These are phyloP conservation scores for Pyrus pyrifolia DNA, from an alignment of 306 rosid genomes.

Conservation along the genomic window DNA sequence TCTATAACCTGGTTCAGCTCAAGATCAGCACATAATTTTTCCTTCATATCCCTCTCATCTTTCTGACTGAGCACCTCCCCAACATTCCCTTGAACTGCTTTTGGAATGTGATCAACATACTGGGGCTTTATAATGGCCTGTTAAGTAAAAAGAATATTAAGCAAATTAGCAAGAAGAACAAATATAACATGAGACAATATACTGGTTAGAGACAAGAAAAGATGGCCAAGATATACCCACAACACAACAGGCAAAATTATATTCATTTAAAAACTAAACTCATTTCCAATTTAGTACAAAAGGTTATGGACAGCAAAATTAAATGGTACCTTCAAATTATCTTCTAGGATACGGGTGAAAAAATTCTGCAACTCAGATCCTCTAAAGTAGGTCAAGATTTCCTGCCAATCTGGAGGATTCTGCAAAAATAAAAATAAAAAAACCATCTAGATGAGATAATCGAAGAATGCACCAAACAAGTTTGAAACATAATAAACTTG, in stretches of 20 bases:
- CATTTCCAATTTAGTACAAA: not conserved
- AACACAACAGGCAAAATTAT: not conserved
- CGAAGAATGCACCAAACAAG: not conserved
- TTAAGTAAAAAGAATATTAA: slow-evolving; percentile 2
- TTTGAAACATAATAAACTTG: not conserved
- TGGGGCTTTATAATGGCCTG: slow-evolving; percentile 98
- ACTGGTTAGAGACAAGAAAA: not conserved
- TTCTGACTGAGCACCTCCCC: slow-evolving; percentile 87
- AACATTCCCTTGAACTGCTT: slow-evolving; percentile 97
- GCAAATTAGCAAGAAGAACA: not conserved
- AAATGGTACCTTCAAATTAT: slow-evolving; percentile 67
- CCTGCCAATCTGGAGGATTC: slow-evolving; percentile 99
- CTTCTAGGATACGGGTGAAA: slow-evolving; percentile 89
- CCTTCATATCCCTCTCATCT: slow-evolving; percentile 71
- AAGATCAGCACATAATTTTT: slow-evolving; percentile 68
- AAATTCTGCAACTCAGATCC: slow-evolving; percentile 97
- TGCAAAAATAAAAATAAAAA: slow-evolving; percentile 15
- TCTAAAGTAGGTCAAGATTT: slow-evolving; percentile 81
- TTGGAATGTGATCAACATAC: slow-evolving; percentile 94
- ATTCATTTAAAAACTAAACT: not conserved
- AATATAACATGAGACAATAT: not conserved
- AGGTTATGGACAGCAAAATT: not conserved
- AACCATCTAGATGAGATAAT: not conserved
- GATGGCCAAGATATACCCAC: not conserved
- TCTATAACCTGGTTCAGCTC: slow-evolving; percentile 93